Evolutionary conservation across 495 filamentous ascomycete species (phyloP), one percentile per base, ranked within the genome.

Genomic region (Barbatosphaeria neglecta): DNA sequence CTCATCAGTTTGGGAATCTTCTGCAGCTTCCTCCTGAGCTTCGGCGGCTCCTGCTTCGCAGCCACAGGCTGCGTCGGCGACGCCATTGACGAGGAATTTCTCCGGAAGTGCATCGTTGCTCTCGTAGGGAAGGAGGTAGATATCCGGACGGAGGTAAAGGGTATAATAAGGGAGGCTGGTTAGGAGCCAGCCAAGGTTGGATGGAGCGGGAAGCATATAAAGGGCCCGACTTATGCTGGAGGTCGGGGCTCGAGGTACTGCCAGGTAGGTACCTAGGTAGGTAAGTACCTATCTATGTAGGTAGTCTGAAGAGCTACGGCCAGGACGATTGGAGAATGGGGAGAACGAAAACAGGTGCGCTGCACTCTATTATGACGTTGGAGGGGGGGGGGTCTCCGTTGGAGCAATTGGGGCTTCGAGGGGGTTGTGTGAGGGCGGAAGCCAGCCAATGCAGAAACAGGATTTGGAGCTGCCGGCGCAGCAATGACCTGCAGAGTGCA

Each of bases 1-100:
- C 50, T 43, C 22, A 48, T 56, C 22, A 54, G 55, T 41, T 59
- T 54, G 19, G 52, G 41, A 38, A 60, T 47, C 43, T 71, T 73
- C 46, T 68, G 66, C 37, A 69, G 61, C 50, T 66, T 71, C 46
- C 52, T 61, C 45, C 65, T 66, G 45, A 64, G 58, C 31, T 56
- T 68, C 38, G 57, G 61, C 17, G 48, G 55, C 38, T 50, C 55
- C 18, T 55, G 37, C 52, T 56, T 60, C 42, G 45, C 49, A 35
- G 49, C 35, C 6, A 47, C 31, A 4, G 31, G 31, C 13, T 35
- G 41, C 5, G 50, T 46, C 19, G 53, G 52, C 6, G 52, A 47
- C 42, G 47, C 56, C 52, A 54, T n/a, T n/a, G n/a, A 55, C 48
- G 53, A 48, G 50, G 50, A 41, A 20, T 45, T 49, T 28, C 57